phyloP scores from a whole-genome alignment of 2,329 filamentous ascomycete genomes.

The Clathrospora elynae region DNA sequence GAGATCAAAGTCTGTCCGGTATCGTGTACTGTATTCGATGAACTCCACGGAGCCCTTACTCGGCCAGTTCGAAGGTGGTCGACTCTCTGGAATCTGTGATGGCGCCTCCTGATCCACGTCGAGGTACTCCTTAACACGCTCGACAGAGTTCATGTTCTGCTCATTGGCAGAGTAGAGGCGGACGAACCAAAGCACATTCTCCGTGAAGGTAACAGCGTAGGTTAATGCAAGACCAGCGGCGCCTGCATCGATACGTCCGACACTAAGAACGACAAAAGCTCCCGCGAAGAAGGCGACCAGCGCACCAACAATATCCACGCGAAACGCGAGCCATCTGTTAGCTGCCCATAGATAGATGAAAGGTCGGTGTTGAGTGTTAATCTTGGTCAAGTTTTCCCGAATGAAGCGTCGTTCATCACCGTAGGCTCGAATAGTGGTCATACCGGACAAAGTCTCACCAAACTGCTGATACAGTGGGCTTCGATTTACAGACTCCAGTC shows the following conservation, averaged over 20 bases:
- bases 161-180: slow-evolving; percentile 93
- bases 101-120: slow-evolving; percentile 93
- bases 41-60: slow-evolving; percentile 86
- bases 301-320: slow-evolving; percentile 88
- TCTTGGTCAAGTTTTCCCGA: slow-evolving; percentile 82
- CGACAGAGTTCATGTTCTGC: slow-evolving; percentile 99
- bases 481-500: slow-evolving; percentile 89
- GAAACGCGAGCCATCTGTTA: slow-evolving; percentile 94
- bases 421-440: slow-evolving; percentile 96
- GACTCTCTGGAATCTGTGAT: slow-evolving; percentile 74
- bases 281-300: slow-evolving; percentile 93
- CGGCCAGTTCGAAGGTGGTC: slow-evolving; percentile 83
- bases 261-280: slow-evolving; percentile 82
- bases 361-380: slow-evolving; percentile 89
- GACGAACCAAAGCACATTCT: slow-evolving; percentile 96
- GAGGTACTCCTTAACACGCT: slow-evolving; percentile 95
- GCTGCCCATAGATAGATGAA: slow-evolving; percentile 97
- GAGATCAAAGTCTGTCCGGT: slow-evolving; percentile 83
- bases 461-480: slow-evolving; percentile 98
- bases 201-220: slow-evolving; percentile 95
- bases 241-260: slow-evolving; percentile 84
- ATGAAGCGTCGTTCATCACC: slow-evolving; percentile 93
- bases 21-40: slow-evolving; percentile 84
- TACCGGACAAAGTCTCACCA: slow-evolving; percentile 90
- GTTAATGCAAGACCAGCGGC: slow-evolving; percentile 92